These are phyloP conservation scores for Metschnikowia kunwiensis DNA, from an alignment of 805 yeast genomes.

Conservation along the genomic window DNA sequence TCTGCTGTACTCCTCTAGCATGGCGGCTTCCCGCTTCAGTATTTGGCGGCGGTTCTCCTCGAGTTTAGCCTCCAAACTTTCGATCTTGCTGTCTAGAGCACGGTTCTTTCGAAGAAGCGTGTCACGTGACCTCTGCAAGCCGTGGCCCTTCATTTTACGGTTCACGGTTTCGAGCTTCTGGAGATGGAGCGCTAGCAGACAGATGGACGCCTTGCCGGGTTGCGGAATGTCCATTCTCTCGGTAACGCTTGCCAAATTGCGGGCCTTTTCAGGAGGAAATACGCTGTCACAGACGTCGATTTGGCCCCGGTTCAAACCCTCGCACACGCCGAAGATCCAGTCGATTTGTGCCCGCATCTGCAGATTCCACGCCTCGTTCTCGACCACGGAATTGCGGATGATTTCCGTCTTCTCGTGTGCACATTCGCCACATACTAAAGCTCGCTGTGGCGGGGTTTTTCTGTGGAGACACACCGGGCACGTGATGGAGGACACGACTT, in stretches of 20 bases:
- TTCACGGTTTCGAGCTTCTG: slow-evolving; percentile 27
- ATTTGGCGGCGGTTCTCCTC: neutral
- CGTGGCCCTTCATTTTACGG: slow-evolving; percentile 8
- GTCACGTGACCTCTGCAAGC: slow-evolving; percentile 14
- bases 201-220: slow-evolving; percentile 15
- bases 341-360: slow-evolving; percentile 25
- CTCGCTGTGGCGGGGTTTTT: slow-evolving; percentile 10
- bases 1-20: slow-evolving; percentile 7
- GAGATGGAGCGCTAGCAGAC: slow-evolving; percentile 29
- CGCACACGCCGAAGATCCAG: slow-evolving; percentile 23
- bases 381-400: slow-evolving; percentile 24
- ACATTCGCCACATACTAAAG: slow-evolving; percentile 25
- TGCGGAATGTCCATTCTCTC: too few species aligned
- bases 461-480: slow-evolving; percentile 19
- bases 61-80: slow-evolving; percentile 2
- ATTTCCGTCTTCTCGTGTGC: slow-evolving; percentile 20
- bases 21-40: neutral
- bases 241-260: too few species aligned
- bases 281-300: too few species aligned
- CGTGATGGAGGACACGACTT: neutral
- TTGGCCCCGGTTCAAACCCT: too few species aligned
- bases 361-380: slow-evolving; percentile 25
- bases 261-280: too few species aligned
- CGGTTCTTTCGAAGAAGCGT: slow-evolving; percentile 1
- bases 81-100: slow-evolving; percentile 1